Evolutionary conservation across 306 rosid genomes (phyloP).

Genomic region (Carpinus viminea): DNA sequence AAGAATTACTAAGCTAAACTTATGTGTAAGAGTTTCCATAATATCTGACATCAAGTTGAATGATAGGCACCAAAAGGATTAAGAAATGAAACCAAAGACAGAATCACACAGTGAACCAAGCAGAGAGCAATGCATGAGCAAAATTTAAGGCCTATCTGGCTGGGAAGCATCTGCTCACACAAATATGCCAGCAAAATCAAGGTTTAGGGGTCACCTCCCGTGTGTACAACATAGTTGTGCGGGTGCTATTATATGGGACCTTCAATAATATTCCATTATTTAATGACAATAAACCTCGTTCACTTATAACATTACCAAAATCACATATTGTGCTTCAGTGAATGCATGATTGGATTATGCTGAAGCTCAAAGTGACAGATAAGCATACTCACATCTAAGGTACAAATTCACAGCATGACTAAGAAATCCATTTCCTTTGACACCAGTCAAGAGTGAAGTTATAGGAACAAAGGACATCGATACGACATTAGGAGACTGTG

Average conservation of each 20-base stretch:
- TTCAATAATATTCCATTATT: neutral
- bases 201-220: neutral
- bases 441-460: constrained; percentile 68
- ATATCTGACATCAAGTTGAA: constrained; percentile 1
- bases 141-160: neutral
- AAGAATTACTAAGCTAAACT: neutral
- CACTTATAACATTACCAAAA: neutral
- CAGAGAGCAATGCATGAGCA: neutral
- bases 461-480: constrained; percentile 89
- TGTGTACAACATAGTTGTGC: neutral
- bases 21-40: neutral
- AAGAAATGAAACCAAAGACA: neutral
- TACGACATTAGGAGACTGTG: constrained; percentile 66
- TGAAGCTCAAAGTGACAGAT: neutral
- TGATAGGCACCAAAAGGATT: neutral
- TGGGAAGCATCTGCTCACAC: neutral
- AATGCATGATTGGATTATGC: constrained; percentile 1
- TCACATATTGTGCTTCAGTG: neutral
- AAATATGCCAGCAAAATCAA: neutral
- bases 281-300: neutral
- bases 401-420: constrained; percentile 83
- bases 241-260: neutral
- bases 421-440: constrained; percentile 77
- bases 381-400: constrained; percentile 74
- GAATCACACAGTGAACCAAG: neutral